Base-by-base conservation (phyloP, 176 grass and related monocot genomes). In the Aegilops umbellulata region DNA sequence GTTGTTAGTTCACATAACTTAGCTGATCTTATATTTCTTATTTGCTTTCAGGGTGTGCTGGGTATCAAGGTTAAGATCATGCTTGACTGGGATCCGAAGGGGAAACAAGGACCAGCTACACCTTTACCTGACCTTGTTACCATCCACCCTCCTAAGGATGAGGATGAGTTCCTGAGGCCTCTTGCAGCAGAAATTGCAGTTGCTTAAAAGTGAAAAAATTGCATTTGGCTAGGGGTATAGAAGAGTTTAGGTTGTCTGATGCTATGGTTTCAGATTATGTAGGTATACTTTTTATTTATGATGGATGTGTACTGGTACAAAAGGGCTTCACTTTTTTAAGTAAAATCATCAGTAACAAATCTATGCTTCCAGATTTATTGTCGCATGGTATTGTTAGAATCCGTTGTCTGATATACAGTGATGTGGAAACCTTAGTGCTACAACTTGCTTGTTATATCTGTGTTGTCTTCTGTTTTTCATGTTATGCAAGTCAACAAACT, bases 1-100 rank as follows among this genome's bases (percentile, higher is more conserved):
- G 11, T 3, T 14, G 19, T 24, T 62, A n/a, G 12, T 6, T 17
- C 6, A 8, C 38, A 0, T 26, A 22, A 15, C 62, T 20, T 57
- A 68, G 9, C 8, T 46, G 7, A 78, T 35, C 15, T 36, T 51
- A 17, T 39, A n/a, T 32, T 70, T 79, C 72, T 14, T 83, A 15
- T 17, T 35, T 79, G 8, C 1, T 17, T 89, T 31, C 74, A 96
- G 94, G 94, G 94, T 80, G 94, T 93, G 32, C 75, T 93, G 13
- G 94, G 94, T 63, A 96, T 94, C 76, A 97, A 97, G 80, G 94
- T 97, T 51, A 94, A 90, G 83, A 92, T 97, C 58, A 94, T 90
- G 92, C 92, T 97, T 39, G 94, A 92, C 81, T 97, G 91, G 94
- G 94, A 97, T 83, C 90, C 88, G 1, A 97, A 92, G 78, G 90